Evolutionary conservation across 129 eudicot genomes (phyloP).

Genomic region (carrot (Daucus carota)): DH1_v3.0 NC_030384.2:29324001-29324500

Average conservation of each 20-base stretch:
- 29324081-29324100: too few relatives aligned
- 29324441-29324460: neutral
- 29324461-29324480: neutral
- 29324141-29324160: neutral
- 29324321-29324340: slow-evolving; percentile 82
- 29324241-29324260: neutral
- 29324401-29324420: neutral
- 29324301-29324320: slow-evolving; percentile 86
- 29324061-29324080: too few relatives aligned
- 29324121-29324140: too few relatives aligned
- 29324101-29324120: too few relatives aligned
- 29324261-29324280: neutral
- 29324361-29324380: slow-evolving; percentile 97
- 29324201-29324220: neutral
- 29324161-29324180: neutral
- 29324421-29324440: neutral
- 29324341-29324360: slow-evolving; percentile 99
- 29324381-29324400: neutral
- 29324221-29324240: neutral
- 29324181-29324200: neutral
- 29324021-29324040: too few relatives aligned
- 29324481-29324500: neutral
- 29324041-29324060: too few relatives aligned
- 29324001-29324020: too few relatives aligned
- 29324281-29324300: slow-evolving; percentile 66